Evolutionary conservation across 1,284 basidiomycete species (phyloP).

Genomic region (Rhodotorula sp.): DNA sequence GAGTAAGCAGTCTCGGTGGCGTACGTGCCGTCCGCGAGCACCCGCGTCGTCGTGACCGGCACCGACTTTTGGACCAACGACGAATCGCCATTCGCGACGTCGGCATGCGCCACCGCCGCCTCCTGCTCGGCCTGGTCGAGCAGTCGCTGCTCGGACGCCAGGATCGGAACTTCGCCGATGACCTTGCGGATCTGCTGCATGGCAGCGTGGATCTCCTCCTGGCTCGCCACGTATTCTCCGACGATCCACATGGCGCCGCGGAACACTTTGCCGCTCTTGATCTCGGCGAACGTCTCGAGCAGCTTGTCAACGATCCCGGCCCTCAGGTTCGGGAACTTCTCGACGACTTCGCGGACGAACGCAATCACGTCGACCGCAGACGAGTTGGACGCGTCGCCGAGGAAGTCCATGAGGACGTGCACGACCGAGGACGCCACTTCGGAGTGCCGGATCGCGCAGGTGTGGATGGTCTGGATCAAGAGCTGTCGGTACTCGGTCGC

Average conservation of each 20-base stretch:
- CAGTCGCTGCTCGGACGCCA: slow-evolving; percentile 78
- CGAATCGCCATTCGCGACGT: slow-evolving; percentile 43
- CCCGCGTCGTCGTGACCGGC: slow-evolving; percentile 58
- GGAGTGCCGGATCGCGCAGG: slow-evolving; percentile 96
- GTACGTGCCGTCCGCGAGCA: slow-evolving; percentile 95
- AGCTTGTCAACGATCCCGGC: slow-evolving; percentile 82
- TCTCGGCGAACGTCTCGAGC: slow-evolving; percentile 76
- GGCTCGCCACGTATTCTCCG: slow-evolving; percentile 83
- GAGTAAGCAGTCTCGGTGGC: slow-evolving; percentile 92
- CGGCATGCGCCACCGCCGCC: slow-evolving; percentile 52
- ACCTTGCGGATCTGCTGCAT: slow-evolving; percentile 83
- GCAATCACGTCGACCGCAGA: slow-evolving; percentile 93
- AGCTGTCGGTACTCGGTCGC: slow-evolving; percentile 93
- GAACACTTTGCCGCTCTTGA: slow-evolving; percentile 97
- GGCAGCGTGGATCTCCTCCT: slow-evolving; percentile 65
- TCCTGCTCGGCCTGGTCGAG: slow-evolving; percentile 71
- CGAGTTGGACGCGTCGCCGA: slow-evolving; percentile 86
- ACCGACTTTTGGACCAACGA: slow-evolving; percentile 45
- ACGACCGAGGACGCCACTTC: slow-evolving; percentile 96
- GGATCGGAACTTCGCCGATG: slow-evolving; percentile 92
- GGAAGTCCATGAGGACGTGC: slow-evolving; percentile 96
- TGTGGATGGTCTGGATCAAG: slow-evolving; percentile 95
- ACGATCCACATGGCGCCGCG: slow-evolving; percentile 97
- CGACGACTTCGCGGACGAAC: slow-evolving; percentile 95
- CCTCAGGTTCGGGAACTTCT: slow-evolving; percentile 92